Percentiles rank a stretch among this genome's conserved stretches.
phyloP scores from a whole-genome alignment of 176 grass and related monocot genomes.

The Oryza nivara region DNA sequence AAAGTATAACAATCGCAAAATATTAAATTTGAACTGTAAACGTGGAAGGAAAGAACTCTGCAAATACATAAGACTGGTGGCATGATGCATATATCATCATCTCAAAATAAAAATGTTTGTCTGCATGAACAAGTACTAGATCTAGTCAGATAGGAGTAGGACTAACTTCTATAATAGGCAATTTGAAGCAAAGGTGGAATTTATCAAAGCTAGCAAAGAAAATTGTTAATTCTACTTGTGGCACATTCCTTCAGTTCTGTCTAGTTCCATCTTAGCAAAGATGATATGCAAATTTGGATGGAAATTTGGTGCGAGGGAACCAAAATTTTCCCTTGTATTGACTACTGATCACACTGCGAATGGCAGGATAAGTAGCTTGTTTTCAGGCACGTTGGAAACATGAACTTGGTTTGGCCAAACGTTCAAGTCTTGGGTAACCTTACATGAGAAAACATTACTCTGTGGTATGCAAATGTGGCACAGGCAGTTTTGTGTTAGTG shows the following conservation, averaged over 20 bases:
- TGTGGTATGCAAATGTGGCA: not conserved
- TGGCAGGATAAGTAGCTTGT: not conserved
- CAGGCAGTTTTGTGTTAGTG: not conserved
- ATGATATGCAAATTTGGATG: not conserved
- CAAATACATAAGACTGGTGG: not conserved
- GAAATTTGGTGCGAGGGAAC: not conserved
- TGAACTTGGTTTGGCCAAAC: not conserved
- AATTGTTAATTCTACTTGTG: not conserved
- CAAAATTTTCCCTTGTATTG: not conserved
- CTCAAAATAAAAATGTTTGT: not conserved
- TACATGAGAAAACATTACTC: not conserved
- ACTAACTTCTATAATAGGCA: not conserved
- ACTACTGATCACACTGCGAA: not conserved
- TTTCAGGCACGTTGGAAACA: not conserved
- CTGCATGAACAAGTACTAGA: not conserved
- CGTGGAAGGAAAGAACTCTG: conserved; percentile 1
- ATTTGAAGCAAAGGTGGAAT: not conserved
- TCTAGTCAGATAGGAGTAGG: not conserved
- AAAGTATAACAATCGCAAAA: not conserved
- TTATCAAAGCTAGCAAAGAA: not conserved
- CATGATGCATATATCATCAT: not conserved
- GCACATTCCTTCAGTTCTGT: not conserved
- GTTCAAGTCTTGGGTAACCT: not conserved
- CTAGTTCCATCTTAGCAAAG: not conserved
- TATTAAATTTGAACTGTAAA: not conserved